Base-by-base conservation (phyloP, 768 basidiomycete genomes). In the Rhizopogon rudus region DNA sequence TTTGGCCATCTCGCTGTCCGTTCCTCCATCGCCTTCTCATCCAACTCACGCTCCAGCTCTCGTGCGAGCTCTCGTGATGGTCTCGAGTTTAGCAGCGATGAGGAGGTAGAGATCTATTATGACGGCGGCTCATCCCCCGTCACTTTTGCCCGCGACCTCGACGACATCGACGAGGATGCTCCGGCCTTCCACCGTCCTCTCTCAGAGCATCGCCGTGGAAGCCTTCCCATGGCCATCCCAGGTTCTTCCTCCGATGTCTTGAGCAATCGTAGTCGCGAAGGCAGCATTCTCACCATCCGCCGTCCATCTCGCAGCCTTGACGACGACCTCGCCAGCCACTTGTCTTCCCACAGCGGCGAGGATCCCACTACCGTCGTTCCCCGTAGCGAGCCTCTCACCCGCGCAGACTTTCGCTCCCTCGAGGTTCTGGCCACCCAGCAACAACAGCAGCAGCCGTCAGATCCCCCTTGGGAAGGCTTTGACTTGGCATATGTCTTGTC, bases 231-330 rank as follows among this genome's bases (percentile, higher is more conserved):
- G 71, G 75, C 77, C 41, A 84, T 86, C 12, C 80, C 83, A 16
- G 76, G 73, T 16, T 63, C 67, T 3, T 25, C 55, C 1, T 64
- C 57, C 40, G 60, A 67, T 9, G 58, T 67, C 31, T 62, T 51
- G 49, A 61, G 65, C 37, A 63, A 67, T 46, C 75, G 81, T 35
- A 77, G 80, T 53, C 74, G 82, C 43, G 86, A 86, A 63, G 80
- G 77, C 54, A 84, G 81, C 62, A 64, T 81, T 37, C 73, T 76
- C 40, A 85, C 83, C 10, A 64, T 83, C n/a, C 78, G 84, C 52
- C 75, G 84, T 17, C 78, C 79, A 20, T 87, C 84, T 62, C 76
- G 79, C 59, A 85, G 83, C 61, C 67, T 83, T 60, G 82, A 86
- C 54, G 80, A 83, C 46, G 70, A 78, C 43, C 62, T 69, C 16